Evolutionary conservation across 352 stramenopile species (phyloP), one percentile per base, ranked within the genome.

Genomic region (Phytopythium montanum): DNA sequence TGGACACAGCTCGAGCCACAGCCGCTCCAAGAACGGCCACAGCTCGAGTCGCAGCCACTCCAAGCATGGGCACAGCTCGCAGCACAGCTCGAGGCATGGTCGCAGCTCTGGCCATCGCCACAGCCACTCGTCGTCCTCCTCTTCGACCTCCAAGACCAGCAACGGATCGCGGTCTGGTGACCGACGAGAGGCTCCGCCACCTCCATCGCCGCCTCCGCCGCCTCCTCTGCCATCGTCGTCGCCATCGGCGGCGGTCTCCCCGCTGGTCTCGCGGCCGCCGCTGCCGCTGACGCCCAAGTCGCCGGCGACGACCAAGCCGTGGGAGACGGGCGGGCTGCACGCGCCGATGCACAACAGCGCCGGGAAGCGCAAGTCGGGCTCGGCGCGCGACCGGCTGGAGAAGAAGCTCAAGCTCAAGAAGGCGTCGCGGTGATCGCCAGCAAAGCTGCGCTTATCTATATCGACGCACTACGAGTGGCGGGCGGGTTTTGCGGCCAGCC

Each of bases 341-440:
- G 29, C 29, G 3, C 38, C 38, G 9, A 39, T 21, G 6, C 34
- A 60, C 38, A 61, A 46, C 23, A 56, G 66, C 45, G 38, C 14
- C 14, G 65, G 67, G 19, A 93, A 92, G 61, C 75, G 83, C 52
- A 90, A 82, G 62, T 68, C 73, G 5, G 64, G 66, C 18, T 90
- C 81, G 16, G 81, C 75, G 7, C 80, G 84, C 19, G 81, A 88
- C 55, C 81, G 84, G 1, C 60, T 94, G 55, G 79, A 78, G 51
- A 94, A 94, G 56, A 94, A 94, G 60, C 75, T 94, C 34, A 94
- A 90, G 69, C 84, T 84, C 34, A 85, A 73, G 56, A 88, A 88
- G 55, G 60, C 61, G 25, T 69, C 59, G 25, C 45, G 49, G 26
- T 55, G 38, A 44, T 38, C 14, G 38, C 38, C 38, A 8, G 14